Percentiles rank a stretch among this genome's conserved stretches.
Conservation (phyloP, 2,329 filamentous ascomycete genomes). For the Conoideocrella luteorostrata region DNA sequence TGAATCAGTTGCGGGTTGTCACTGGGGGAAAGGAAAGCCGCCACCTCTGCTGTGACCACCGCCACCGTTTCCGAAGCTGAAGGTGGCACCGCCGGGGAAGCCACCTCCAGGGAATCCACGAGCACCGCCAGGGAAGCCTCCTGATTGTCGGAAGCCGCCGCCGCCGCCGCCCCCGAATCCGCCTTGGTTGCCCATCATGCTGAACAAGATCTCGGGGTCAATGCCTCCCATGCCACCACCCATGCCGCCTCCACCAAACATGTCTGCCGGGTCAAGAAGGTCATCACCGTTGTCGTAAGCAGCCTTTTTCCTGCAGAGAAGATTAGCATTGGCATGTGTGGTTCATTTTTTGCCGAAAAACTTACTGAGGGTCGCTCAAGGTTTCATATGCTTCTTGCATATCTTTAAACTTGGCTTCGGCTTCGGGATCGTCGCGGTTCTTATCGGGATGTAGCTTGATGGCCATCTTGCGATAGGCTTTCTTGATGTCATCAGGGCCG, state of each 20-base stretch:
- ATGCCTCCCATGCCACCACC: constrained; percentile 56
- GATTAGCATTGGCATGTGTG: constrained; percentile 26
- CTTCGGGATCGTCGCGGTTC: constrained; percentile 79
- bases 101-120: constrained; percentile 46
- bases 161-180: constrained; percentile 48
- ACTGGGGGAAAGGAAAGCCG: constrained; percentile 39
- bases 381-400: constrained; percentile 96
- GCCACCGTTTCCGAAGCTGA: constrained; percentile 42
- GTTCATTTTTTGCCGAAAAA: constrained; percentile 18
- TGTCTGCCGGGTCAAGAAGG: constrained; percentile 78
- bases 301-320: constrained; percentile 63
- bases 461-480: constrained; percentile 90
- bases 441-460: constrained; percentile 96
- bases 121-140: constrained; percentile 44
- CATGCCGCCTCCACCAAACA: constrained; percentile 68
- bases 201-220: constrained; percentile 72
- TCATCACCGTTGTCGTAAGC: constrained; percentile 91
- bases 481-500: constrained; percentile 81
- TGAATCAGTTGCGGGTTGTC: constrained; percentile 38
- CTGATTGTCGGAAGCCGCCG: constrained; percentile 41
- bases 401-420: constrained; percentile 94
- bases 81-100: constrained; percentile 38
- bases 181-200: constrained; percentile 70
- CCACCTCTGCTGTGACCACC: constrained; percentile 32
- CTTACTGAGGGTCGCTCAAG: constrained; percentile 85